These are phyloP conservation scores for Leptographium wingfieldii DNA, from an alignment of 2,329 filamentous ascomycete genomes.

Conservation along the genomic window DNA sequence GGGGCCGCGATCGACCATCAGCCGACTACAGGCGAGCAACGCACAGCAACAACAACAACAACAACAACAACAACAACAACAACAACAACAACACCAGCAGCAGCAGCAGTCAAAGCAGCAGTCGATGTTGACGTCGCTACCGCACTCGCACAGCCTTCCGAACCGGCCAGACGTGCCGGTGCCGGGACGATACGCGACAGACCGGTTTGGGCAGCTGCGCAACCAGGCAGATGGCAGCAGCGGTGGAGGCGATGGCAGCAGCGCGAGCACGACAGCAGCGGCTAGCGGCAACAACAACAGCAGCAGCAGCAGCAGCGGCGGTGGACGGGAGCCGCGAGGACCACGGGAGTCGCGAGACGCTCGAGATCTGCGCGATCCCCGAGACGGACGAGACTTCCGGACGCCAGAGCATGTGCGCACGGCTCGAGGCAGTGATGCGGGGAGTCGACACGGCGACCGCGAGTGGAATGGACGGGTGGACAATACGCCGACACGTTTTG, in stretches of 20 bases:
- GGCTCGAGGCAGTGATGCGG: constrained; percentile 21
- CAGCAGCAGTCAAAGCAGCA: constrained; percentile 15
- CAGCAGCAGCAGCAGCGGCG: neutral
- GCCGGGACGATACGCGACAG: constrained; percentile 11
- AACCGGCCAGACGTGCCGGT: constrained; percentile 17
- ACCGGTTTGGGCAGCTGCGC: constrained; percentile 15
- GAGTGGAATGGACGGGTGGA: constrained; percentile 23
- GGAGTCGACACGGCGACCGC: constrained; percentile 22
- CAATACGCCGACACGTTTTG: constrained; percentile 9
- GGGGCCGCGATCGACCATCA: neutral
- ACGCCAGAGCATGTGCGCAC: constrained; percentile 28
- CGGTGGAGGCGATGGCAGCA: neutral
- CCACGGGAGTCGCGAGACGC: constrained; percentile 23
- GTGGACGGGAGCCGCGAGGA: neutral
- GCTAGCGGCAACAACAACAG: neutral
- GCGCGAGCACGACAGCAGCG: neutral
- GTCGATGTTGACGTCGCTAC: constrained; percentile 21
- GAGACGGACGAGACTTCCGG: constrained; percentile 21
- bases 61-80: constrained; percentile 13
- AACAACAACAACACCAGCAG: too few relatives aligned
- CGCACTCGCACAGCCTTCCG: constrained; percentile 17
- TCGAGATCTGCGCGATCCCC: constrained; percentile 23
- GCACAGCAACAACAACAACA: constrained; percentile 12
- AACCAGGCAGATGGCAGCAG: neutral
- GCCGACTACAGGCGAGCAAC: constrained; percentile 6